Percentiles rank a stretch among this genome's conserved stretches.
phyloP scores from a whole-genome alignment of 768 basidiomycete genomes.

The Sistotremastrum suecicum region DNA sequence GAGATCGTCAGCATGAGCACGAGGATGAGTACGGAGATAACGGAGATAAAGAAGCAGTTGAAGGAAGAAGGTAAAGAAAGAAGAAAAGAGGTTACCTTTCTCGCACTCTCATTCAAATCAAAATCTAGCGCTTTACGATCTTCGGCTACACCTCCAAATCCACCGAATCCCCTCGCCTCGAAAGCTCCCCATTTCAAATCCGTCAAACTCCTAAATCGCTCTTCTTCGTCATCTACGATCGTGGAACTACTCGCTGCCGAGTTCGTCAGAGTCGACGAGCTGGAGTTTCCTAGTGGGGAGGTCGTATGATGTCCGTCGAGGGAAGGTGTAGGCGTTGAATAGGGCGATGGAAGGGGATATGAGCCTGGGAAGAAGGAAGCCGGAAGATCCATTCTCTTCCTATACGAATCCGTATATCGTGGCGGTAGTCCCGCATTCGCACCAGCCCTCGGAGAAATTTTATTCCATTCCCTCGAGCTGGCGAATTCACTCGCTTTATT shows the following conservation, averaged over 20 bases:
- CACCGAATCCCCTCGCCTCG: conserved; percentile 68
- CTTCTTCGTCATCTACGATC: conserved; percentile 30
- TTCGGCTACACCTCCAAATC: conserved; percentile 18
- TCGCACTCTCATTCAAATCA: conserved; percentile 81
- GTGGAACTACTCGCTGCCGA: conserved; percentile 18
- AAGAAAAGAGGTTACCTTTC: conserved; percentile 36
- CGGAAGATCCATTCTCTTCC: conserved; percentile 63
- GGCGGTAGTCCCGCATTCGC: conserved; percentile 38
- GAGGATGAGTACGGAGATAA: not conserved
- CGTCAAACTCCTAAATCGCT: conserved; percentile 65
- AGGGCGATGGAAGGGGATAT: too few species aligned
- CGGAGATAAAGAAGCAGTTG: conserved; percentile 2
- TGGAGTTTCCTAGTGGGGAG: conserved; percentile 15
- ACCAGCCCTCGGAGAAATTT: conserved; percentile 35
- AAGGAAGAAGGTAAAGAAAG: conserved; percentile 1
- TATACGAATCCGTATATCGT: conserved; percentile 60
- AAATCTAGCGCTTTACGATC: conserved; percentile 73
- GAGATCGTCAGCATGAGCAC: conserved; percentile 5
- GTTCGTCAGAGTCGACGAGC: conserved; percentile 30
- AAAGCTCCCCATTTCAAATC: conserved; percentile 91
- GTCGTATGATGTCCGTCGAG: conserved; percentile 21
- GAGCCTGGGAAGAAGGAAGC: conserved; percentile 37
- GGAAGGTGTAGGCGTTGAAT: conserved; percentile 9
- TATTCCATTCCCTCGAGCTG: conserved; percentile 62
- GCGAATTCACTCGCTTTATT: conserved; percentile 32